phyloP scores from a whole-genome alignment of 139 green algal genomes.

The Chlorella sp. region DNA sequence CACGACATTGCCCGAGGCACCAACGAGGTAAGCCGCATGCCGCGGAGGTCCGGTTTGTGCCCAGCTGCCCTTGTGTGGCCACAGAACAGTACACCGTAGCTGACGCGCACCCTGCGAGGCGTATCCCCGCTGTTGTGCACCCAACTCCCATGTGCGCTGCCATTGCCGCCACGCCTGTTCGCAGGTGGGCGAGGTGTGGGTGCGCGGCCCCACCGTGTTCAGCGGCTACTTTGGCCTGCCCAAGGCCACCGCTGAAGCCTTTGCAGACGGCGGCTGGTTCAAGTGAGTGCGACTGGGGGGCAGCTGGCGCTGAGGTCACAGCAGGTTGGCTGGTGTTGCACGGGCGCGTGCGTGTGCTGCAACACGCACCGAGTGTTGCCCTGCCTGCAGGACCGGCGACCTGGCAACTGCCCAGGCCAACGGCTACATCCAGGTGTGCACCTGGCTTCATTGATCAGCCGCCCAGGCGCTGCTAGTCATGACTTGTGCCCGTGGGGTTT shows the following conservation, averaged over 20 bases:
- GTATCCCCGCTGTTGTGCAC: not conserved
- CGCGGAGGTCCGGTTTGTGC: not conserved
- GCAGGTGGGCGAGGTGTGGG: constrained; percentile 76
- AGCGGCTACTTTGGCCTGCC: constrained; percentile 61
- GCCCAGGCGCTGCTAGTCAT: too few species aligned
- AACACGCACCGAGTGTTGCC: too few species aligned
- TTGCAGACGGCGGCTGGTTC: constrained; percentile 75
- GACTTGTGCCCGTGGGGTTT: too few species aligned
- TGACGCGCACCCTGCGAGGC: too few species aligned
- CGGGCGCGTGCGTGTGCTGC: not conserved
- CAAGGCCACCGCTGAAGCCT: constrained; percentile 57
- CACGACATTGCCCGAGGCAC: constrained; percentile 52
- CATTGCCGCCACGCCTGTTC: not conserved
- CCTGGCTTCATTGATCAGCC: too few species aligned
- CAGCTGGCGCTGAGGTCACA: not conserved
- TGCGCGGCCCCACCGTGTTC: constrained; percentile 81
- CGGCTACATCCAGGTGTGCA: constrained; percentile 67
- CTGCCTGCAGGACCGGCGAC: constrained; percentile 68
- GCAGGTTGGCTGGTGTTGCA: not conserved
- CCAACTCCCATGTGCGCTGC: not conserved
- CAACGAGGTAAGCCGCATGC: not conserved
- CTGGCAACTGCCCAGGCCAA: constrained; percentile 51
- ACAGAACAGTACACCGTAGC: too few species aligned
- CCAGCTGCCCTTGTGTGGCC: too few species aligned
- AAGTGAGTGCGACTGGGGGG: constrained; percentile 4